Conservation (phyloP, 2,329 filamentous ascomycete genomes). For the Apiospora aurea region DNA sequence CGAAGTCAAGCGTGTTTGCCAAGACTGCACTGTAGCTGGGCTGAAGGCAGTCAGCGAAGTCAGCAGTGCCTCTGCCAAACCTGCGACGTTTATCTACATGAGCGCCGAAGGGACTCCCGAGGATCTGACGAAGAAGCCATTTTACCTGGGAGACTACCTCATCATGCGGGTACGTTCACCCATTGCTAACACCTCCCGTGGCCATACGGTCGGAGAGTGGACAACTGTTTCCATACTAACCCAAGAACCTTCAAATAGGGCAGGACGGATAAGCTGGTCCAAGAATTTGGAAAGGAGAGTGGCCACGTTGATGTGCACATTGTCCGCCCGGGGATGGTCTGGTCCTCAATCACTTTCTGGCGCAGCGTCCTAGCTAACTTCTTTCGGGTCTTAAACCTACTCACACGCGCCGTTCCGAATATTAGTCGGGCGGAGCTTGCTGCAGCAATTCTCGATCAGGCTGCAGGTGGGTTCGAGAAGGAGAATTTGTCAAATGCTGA, state of each 20-base stretch:
- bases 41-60: conserved; percentile 36
- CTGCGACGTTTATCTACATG: conserved; percentile 46
- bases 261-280: background rate
- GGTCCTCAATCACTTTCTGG: background rate
- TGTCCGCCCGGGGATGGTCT: background rate
- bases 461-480: background rate
- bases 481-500: background rate
- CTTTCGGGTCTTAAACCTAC: background rate
- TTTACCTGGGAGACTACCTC: conserved; percentile 48
- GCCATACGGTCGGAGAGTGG: background rate
- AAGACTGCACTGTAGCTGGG: conserved; percentile 34
- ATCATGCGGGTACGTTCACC: conserved; percentile 58
- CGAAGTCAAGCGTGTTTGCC: conserved; percentile 37
- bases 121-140: conserved; percentile 52
- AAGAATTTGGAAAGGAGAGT: background rate
- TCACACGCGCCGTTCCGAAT: background rate
- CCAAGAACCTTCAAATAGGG: background rate
- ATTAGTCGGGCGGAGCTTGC: background rate
- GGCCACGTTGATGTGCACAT: background rate
- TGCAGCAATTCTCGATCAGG: background rate
- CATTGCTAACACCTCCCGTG: too few relatives aligned
- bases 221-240: background rate
- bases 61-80: conserved; percentile 31
- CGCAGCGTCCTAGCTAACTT: background rate
- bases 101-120: conserved; percentile 53